Conservation (phyloP, 148 eudicot genomes). For the Vaccinium macrocarpon region DNA sequence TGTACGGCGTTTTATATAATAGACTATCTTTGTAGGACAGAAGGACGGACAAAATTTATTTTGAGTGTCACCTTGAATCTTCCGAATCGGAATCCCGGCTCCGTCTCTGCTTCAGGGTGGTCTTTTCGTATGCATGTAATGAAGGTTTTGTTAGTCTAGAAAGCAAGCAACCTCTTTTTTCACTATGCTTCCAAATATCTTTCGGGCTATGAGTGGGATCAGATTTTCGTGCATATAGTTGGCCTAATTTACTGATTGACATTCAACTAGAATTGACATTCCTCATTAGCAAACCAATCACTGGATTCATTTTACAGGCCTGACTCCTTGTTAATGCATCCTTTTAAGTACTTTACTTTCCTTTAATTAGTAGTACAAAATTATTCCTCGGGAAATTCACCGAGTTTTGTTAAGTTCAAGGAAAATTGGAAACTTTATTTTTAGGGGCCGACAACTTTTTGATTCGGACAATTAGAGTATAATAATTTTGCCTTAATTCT, state of each 20-base stretch:
- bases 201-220: neutral
- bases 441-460: neutral
- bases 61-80: too few species aligned
- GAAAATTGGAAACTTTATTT: neutral
- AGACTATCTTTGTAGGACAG: too few species aligned
- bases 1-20: too few species aligned
- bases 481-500: neutral
- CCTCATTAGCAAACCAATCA: neutral
- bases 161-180: constrained; percentile 3
- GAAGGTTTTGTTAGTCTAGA: neutral
- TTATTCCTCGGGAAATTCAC: neutral
- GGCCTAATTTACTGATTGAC: constrained; percentile 12
- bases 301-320: too few species aligned
- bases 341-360: neutral
- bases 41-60: too few species aligned
- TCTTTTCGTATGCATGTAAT: neutral
- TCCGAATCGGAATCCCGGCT: too few species aligned
- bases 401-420: neutral
- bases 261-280: neutral
- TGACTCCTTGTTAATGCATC: neutral
- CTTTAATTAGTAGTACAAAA: neutral
- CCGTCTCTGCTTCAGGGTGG: neutral
- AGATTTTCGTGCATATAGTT: constrained; percentile 5
- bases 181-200: neutral
- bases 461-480: neutral